Evolutionary conservation across 306 rosid species (phyloP).

Genomic region (Cucumis melo): DNA sequence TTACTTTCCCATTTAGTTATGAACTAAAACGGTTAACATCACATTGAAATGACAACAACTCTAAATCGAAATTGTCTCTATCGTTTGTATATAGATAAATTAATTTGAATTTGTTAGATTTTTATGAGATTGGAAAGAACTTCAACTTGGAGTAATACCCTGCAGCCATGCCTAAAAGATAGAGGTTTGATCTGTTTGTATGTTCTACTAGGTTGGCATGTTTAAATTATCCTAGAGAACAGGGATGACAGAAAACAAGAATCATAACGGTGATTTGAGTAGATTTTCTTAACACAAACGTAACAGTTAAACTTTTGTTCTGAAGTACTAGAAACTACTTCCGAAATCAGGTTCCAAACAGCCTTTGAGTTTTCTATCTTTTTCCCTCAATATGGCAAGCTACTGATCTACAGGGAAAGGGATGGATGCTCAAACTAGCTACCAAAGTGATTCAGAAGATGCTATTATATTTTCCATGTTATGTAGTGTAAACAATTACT

Average conservation of each 20-base stretch:
- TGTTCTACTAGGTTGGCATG: constrained; percentile 14
- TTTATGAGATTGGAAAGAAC: constrained; percentile 30
- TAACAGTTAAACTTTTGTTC: background rate
- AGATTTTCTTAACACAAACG: background rate
- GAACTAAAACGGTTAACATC: no score
- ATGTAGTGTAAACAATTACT: background rate
- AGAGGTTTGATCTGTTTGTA: constrained; percentile 38
- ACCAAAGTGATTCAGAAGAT: background rate
- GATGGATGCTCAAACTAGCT: background rate
- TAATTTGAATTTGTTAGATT: no score
- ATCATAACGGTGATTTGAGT: background rate
- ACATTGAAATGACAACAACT: no score
- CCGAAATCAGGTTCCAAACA: background rate
- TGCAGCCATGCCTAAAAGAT: constrained; percentile 60
- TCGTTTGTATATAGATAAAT: no score
- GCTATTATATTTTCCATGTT: background rate
- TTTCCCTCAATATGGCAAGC: background rate
- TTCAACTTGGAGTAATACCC: constrained; percentile 61
- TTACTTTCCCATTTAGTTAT: no score
- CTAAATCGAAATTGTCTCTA: no score
- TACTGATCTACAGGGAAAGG: background rate
- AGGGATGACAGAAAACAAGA: background rate
- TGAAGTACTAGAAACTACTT: background rate
- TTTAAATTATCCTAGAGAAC: background rate
- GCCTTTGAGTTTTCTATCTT: background rate